Base-by-base conservation (phyloP, 1,284 basidiomycete species). In the Thelephora terrestris region DNA sequence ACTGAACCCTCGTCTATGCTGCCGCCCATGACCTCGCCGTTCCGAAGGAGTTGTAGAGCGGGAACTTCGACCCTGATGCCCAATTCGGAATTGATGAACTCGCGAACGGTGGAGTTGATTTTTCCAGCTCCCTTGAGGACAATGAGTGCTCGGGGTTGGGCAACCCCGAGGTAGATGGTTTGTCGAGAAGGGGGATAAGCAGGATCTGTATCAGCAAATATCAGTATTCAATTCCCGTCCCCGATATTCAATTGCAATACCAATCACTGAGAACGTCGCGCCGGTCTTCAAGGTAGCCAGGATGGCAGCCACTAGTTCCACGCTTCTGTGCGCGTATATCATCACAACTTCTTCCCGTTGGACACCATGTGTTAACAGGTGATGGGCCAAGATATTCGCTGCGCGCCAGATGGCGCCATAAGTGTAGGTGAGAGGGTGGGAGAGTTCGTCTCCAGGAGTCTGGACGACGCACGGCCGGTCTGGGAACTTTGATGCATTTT, bases 251-350 rank as follows among this genome's bases (percentile, higher is more conserved):
- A 7, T 5, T 14, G 14, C 3, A 37, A 21, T 48, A 91, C 90
- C 94, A 53, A 99, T 97, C 53, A 99, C 96, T 35, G 91, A 95
- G 71, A 99, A 99, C 2, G 92, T 94, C 6, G 91, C 95, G 23
- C 96, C 96, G 2, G 91, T 92, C 70, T 99, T 99, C 58, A 99
- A 77, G 32, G 96, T 85, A 45, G 91, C 96, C 81, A 99, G 88
- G 5, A 99, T 93, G 17, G 95, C 95, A 5, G 99, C 89, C 6
- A 97, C 91, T 45, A 99, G 82, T 64, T 99, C 95, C 38, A 97
- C 94, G 55, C 91, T 92, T 43, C 96, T 81, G 59, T 97, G 85
- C 0, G 96, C 96, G 62, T 99, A 99, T n/a, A 99, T 89, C 81
- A 96, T 98, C 48, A 99, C 93, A 18, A 99, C 93, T 58, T 99